A percentile compares a stretch with the other conserved stretches of the same genome.
phyloP scores from a whole-genome alignment of 78 protist species.

The Protostelium mycophagum region DNA sequence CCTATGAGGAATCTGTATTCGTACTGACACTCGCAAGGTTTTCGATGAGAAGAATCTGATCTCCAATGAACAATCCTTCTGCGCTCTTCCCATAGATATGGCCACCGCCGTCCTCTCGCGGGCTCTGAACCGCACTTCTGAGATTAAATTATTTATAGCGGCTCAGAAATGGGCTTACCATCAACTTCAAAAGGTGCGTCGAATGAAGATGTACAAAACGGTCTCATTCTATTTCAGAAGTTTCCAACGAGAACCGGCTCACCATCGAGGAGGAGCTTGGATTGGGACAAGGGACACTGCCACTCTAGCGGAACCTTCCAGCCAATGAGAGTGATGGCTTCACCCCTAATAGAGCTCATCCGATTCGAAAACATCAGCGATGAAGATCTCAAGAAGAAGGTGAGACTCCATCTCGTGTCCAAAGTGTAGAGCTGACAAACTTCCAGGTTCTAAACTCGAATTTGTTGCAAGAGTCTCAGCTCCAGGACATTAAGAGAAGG shows the following conservation, averaged over 20 bases:
- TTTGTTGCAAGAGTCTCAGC: neutral
- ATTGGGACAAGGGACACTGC: neutral
- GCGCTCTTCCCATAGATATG: neutral
- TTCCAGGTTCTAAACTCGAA: neutral
- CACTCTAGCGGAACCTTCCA: neutral
- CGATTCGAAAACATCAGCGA: neutral
- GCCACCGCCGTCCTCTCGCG: neutral
- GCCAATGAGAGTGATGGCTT: neutral
- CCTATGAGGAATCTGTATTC: too few species aligned
- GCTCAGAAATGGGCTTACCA: neutral
- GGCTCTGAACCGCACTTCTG: neutral
- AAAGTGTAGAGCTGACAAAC: too few species aligned
- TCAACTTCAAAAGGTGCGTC: neutral
- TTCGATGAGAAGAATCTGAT: neutral
- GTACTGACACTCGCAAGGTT: neutral
- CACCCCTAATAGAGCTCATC: neutral
- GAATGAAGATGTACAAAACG: neutral
- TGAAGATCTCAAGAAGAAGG: neutral
- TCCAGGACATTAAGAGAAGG: neutral
- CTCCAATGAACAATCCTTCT: too few species aligned
- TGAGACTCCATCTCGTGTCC: neutral
- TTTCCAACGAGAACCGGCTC: neutral
- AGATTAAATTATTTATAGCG: neutral
- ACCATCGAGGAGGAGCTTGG: neutral
- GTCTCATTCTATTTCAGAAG: neutral